Conservation (phyloP, 2,329 filamentous ascomycete genomes). For the Xylariaceae sp. region DNA sequence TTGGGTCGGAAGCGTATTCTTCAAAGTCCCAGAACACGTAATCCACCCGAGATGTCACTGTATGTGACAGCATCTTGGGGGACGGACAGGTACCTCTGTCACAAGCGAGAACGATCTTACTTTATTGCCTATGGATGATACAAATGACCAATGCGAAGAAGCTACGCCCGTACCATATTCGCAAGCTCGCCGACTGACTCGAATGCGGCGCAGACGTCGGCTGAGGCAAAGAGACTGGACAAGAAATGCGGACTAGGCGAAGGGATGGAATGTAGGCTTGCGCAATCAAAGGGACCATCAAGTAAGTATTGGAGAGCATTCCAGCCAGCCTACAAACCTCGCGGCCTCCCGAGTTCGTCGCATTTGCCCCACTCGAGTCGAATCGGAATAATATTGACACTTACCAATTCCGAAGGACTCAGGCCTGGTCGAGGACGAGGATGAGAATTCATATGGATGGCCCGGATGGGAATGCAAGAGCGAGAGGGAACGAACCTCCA, state of each 20-base stretch:
- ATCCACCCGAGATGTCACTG: background rate
- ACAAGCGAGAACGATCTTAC: conserved; percentile 2
- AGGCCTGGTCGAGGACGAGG: no score
- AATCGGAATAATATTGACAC: background rate
- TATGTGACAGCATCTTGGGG: background rate
- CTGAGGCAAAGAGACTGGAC: background rate
- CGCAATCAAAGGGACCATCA: background rate
- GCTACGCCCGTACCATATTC: background rate
- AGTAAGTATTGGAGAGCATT: background rate
- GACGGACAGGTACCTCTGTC: background rate
- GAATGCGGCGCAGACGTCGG: conserved; percentile 1
- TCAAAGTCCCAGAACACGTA: conserved; percentile 9
- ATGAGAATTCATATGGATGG: background rate
- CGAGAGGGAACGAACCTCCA: no score
- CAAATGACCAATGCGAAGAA: background rate
- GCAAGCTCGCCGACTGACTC: background rate
- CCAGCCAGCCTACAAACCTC: background rate
- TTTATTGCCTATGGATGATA: background rate
- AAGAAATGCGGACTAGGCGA: background rate
- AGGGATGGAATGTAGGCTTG: background rate
- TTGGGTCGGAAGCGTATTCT: conserved; percentile 12
- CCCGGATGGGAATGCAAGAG: conserved; percentile 1
- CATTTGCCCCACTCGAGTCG: conserved; percentile 6
- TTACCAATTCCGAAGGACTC: background rate
- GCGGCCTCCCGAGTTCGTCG: background rate